Evolutionary conservation across 2,329 filamentous ascomycete genomes (phyloP).

Genomic region (Westerdykella aurantiaca): DNA sequence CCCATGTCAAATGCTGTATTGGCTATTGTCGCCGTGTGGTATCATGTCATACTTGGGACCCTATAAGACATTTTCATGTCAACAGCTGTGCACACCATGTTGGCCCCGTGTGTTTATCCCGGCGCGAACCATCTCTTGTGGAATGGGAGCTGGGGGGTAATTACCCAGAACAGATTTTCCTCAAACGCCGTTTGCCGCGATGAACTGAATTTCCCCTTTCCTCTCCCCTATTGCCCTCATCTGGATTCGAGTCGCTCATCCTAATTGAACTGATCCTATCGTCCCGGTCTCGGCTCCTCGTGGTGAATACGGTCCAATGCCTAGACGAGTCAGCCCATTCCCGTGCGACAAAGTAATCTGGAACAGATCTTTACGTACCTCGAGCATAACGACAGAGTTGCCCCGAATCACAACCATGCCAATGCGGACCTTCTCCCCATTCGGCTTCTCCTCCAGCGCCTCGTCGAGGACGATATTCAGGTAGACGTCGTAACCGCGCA

Average conservation of each 20-base stretch:
- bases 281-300: constrained; percentile 25
- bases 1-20: not conserved
- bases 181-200: constrained; percentile 7
- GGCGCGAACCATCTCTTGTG: no score
- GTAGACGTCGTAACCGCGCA: constrained; percentile 98
- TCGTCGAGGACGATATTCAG: constrained; percentile 97
- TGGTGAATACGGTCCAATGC: constrained; percentile 35
- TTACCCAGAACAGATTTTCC: constrained; percentile 5
- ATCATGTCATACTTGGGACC: constrained; percentile 13
- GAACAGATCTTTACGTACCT: constrained; percentile 44
- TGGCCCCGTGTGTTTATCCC: no score
- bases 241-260: not conserved
- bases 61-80: no score
- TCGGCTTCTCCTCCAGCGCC: constrained; percentile 87
- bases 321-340: constrained; percentile 7
- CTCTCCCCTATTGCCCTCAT: not conserved
- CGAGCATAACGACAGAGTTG: constrained; percentile 97
- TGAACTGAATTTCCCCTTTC: not conserved
- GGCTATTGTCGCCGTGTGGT: constrained; percentile 12
- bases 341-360: constrained; percentile 3
- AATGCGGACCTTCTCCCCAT: constrained; percentile 81
- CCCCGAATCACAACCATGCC: constrained; percentile 97
- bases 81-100: no score
- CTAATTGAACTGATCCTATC: not conserved
- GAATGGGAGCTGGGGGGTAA: not conserved